Conservation (phyloP, 2,329 filamentous ascomycete species). For the Cadophora malorum region DNA sequence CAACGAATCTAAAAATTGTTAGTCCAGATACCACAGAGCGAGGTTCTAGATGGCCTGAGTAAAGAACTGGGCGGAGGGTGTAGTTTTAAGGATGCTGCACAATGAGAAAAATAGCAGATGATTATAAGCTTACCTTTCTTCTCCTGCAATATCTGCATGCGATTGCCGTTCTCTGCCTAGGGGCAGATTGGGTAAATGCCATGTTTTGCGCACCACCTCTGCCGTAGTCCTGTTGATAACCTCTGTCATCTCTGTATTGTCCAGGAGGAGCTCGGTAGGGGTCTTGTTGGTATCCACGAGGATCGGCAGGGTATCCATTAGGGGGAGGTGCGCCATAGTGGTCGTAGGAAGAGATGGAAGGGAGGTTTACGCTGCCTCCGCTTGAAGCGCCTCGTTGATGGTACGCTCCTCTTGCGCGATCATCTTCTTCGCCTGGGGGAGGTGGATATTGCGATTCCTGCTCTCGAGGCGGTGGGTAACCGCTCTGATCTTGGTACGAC, state of each 20-base stretch:
- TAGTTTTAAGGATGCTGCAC: background rate
- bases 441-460: slow-evolving; percentile 40
- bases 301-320: slow-evolving; percentile 40
- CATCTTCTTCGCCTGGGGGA: slow-evolving; percentile 45
- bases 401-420: slow-evolving; percentile 43
- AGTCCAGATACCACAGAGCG: background rate
- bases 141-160: slow-evolving; percentile 65
- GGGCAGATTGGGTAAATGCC: slow-evolving; percentile 54
- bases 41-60: background rate
- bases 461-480: slow-evolving; percentile 41
- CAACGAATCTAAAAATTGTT: slow-evolving; percentile 66
- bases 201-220: slow-evolving; percentile 41
- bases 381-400: slow-evolving; percentile 40
- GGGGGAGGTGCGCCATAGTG: slow-evolving; percentile 35
- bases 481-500: slow-evolving; percentile 41
- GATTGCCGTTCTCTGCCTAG: slow-evolving; percentile 65
- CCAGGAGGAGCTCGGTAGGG: slow-evolving; percentile 38
- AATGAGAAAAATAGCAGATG: background rate
- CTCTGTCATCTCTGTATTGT: slow-evolving; percentile 40
- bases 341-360: slow-evolving; percentile 45
- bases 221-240: slow-evolving; percentile 40
- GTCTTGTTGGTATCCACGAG: slow-evolving; percentile 38
- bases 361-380: slow-evolving; percentile 40
- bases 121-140: slow-evolving; percentile 57
- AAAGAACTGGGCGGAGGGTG: background rate